Evolutionary conservation across 495 filamentous ascomycete species (phyloP).

Genomic region (Tuber brumale): DNA sequence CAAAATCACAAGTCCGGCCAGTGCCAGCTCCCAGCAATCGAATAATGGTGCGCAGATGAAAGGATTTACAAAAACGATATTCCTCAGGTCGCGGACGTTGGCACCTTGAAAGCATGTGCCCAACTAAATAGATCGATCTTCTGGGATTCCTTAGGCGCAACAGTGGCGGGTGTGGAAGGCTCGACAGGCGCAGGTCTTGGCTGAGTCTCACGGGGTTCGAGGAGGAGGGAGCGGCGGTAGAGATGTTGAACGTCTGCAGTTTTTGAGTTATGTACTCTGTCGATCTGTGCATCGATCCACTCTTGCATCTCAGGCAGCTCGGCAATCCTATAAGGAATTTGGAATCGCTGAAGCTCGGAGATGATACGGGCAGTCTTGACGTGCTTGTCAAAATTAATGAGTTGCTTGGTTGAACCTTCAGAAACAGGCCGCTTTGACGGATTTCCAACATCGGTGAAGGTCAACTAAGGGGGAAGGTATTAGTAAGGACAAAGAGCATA

Average conservation of each 20-base stretch:
- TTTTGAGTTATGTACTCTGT: constrained; percentile 70
- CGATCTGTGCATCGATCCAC: constrained; percentile 82
- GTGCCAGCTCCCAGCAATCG: background rate
- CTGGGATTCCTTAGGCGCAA: constrained; percentile 33
- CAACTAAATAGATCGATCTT: constrained; percentile 55
- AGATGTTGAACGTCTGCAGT: constrained; percentile 76
- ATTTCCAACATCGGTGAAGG: constrained; percentile 89
- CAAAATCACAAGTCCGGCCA: constrained; percentile 10
- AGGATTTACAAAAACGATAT: constrained; percentile 6
- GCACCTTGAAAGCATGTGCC: constrained; percentile 49
- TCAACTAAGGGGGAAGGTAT: constrained; percentile 47
- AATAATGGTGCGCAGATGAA: constrained; percentile 14
- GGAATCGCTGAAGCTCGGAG: constrained; percentile 91
- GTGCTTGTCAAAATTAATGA: constrained; percentile 99
- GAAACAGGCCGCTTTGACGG: constrained; percentile 63
- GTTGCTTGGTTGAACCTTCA: constrained; percentile 47
- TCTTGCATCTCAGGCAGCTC: constrained; percentile 87
- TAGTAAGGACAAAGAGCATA: constrained; percentile 3
- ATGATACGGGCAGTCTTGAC: constrained; percentile 91
- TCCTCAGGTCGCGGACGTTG: constrained; percentile 40
- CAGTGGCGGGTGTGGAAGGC: constrained; percentile 29
- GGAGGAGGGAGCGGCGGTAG: constrained; percentile 75
- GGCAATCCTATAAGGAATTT: constrained; percentile 81
- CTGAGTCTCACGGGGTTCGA: constrained; percentile 71
- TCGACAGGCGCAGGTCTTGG: constrained; percentile 50